Evolutionary conservation across 139 green algal genomes (phyloP).

Genomic region (Chlamydomonas sp.): DNA sequence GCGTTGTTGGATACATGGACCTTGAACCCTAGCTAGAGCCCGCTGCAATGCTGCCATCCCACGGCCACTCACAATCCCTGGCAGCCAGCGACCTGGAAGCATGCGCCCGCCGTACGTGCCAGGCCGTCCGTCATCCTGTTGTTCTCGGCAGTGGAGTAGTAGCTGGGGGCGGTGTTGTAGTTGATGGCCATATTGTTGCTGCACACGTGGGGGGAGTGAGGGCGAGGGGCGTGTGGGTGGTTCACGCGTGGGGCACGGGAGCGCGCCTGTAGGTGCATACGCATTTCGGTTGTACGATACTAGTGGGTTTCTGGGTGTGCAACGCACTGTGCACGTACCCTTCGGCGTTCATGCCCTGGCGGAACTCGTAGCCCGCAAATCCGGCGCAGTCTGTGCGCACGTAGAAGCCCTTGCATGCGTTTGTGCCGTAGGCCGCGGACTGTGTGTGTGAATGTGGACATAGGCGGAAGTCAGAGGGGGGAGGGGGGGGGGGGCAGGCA

Average conservation of each 20-base stretch:
- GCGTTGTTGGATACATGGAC: too few species aligned
- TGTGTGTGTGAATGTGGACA: background rate
- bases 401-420: background rate
- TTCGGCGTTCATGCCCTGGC: background rate
- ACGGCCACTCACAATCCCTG: background rate
- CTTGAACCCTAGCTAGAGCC: too few species aligned
- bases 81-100: background rate
- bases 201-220: too few species aligned
- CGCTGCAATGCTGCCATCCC: too few species aligned
- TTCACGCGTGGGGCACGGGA: too few species aligned
- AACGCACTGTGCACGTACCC: too few species aligned
- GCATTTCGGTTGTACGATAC: too few species aligned
- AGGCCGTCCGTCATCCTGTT: background rate
- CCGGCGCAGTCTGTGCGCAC: background rate
- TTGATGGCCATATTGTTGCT: conserved; percentile 7
- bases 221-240: too few species aligned
- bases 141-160: background rate
- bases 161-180: background rate
- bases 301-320: too few species aligned
- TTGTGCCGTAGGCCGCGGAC: background rate
- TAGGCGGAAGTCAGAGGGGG: background rate
- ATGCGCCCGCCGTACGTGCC: background rate
- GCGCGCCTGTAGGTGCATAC: too few species aligned
- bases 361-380: background rate
- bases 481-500: background rate